Evolutionary conservation across 352 stramenopile species (phyloP).

Genomic region (Globisporangium parvum): DNA sequence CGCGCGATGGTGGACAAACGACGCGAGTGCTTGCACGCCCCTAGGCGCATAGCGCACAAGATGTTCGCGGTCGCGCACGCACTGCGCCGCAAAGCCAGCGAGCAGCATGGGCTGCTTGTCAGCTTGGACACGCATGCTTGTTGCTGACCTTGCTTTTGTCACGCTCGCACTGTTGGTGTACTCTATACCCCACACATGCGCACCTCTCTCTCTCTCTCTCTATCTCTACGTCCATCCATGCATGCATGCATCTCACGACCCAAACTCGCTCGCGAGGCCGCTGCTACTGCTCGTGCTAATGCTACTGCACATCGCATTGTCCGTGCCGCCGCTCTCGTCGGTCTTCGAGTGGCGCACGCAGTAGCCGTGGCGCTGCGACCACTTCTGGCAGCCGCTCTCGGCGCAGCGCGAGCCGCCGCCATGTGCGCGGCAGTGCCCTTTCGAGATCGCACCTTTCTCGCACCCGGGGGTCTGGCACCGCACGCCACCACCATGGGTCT

Average conservation of each 20-base stretch:
- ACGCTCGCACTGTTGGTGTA: too few relatives aligned
- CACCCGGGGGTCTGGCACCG: conserved; percentile 75
- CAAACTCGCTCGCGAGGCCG: too few relatives aligned
- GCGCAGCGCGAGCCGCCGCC: conserved; percentile 77
- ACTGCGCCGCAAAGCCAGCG: conserved; percentile 30
- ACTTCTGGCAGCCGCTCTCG: conserved; percentile 58
- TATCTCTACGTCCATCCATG: not conserved
- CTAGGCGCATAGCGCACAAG: conserved; percentile 24
- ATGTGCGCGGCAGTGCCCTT: conserved; percentile 78
- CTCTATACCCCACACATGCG: too few relatives aligned
- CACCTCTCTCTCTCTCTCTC: not conserved
- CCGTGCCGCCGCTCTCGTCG: conserved; percentile 5
- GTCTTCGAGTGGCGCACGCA: conserved; percentile 71
- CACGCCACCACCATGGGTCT: conserved; percentile 81
- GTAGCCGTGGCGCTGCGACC: conserved; percentile 65
- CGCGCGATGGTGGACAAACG: conserved; percentile 24
- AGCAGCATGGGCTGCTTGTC: conserved; percentile 16
- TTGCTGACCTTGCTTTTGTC: not conserved
- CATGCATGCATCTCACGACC: not conserved
- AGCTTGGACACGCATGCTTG: not conserved
- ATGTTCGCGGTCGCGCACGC: conserved; percentile 13
- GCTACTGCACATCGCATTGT: too few relatives aligned
- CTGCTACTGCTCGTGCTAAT: too few relatives aligned
- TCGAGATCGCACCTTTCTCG: conserved; percentile 81
- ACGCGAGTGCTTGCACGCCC: conserved; percentile 16